Evolutionary conservation across 139 green algal genomes (phyloP).

Genomic region (Chlorella sp.): DNA sequence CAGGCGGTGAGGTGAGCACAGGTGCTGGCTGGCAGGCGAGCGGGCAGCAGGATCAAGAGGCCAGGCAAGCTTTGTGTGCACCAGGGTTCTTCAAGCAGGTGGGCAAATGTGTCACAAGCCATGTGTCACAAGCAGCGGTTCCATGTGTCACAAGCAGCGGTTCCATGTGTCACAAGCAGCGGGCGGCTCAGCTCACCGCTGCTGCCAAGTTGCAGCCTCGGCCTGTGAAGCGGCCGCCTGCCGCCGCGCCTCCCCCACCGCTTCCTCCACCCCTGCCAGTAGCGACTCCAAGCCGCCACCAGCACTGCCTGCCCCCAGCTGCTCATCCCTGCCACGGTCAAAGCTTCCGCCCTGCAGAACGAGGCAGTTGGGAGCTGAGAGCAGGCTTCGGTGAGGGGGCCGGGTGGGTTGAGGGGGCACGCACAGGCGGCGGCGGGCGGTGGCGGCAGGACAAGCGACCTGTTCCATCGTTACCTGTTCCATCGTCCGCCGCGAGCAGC

Average conservation of each 20-base stretch:
- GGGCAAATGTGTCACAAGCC: too few species aligned
- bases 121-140: not conserved
- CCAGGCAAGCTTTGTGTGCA: not conserved
- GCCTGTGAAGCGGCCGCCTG: not conserved
- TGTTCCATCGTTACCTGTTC: too few species aligned
- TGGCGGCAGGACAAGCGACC: too few species aligned
- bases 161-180: not conserved
- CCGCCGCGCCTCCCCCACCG: not conserved
- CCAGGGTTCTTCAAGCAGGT: not conserved
- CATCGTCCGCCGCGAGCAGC: too few species aligned
- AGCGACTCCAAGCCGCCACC: not conserved
- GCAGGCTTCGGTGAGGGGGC: too few species aligned
- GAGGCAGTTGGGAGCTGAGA: too few species aligned
- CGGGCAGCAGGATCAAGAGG: not conserved
- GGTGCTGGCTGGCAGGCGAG: too few species aligned
- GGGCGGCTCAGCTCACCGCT: slow-evolving; percentile 7
- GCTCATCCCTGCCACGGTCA: not conserved
- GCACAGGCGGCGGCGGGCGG: too few species aligned
- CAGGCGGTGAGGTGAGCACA: not conserved
- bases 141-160: not conserved
- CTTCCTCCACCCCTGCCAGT: slow-evolving; percentile 1
- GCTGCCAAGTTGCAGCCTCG: not conserved
- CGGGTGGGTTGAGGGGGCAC: too few species aligned
- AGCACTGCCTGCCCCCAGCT: not conserved
- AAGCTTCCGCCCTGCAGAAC: too few species aligned